These are phyloP conservation scores for Westerdykella sp. DNA, from an alignment of 2,329 filamentous ascomycete species.

Conservation along the genomic window DNA sequence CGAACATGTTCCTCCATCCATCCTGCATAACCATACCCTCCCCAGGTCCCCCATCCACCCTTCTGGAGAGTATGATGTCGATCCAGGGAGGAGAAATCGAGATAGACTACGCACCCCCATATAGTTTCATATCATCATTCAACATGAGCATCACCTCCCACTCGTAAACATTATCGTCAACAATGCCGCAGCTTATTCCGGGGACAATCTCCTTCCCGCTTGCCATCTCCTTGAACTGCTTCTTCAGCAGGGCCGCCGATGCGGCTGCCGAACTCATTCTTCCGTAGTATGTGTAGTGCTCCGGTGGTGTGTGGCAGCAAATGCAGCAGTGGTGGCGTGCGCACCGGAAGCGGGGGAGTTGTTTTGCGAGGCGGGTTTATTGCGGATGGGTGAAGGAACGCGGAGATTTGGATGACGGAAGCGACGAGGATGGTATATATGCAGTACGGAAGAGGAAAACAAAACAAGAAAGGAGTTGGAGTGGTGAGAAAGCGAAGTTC, in stretches of 20 bases:
- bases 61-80: background rate
- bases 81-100: background rate
- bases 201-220: conserved; percentile 75
- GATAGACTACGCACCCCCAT: conserved; percentile 61
- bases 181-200: conserved; percentile 86
- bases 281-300: background rate
- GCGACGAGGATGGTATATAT: too few species aligned
- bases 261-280: conserved; percentile 41
- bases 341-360: conserved; percentile 8
- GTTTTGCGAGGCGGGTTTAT: conserved; percentile 10
- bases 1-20: background rate
- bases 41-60: background rate
- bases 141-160: conserved; percentile 99
- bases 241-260: conserved; percentile 66
- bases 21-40: background rate
- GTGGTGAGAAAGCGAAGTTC: too few species aligned
- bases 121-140: conserved; percentile 85
- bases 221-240: conserved; percentile 93
- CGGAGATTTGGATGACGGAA: too few species aligned
- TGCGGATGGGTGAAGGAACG: background rate
- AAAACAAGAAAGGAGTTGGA: too few species aligned
- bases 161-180: conserved; percentile 83
- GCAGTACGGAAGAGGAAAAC: too few species aligned
- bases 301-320: conserved; percentile 2
- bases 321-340: background rate